Evolutionary conservation across 1,139 yeast species (phyloP).

Genomic region (Ashbya aceris): DNA sequence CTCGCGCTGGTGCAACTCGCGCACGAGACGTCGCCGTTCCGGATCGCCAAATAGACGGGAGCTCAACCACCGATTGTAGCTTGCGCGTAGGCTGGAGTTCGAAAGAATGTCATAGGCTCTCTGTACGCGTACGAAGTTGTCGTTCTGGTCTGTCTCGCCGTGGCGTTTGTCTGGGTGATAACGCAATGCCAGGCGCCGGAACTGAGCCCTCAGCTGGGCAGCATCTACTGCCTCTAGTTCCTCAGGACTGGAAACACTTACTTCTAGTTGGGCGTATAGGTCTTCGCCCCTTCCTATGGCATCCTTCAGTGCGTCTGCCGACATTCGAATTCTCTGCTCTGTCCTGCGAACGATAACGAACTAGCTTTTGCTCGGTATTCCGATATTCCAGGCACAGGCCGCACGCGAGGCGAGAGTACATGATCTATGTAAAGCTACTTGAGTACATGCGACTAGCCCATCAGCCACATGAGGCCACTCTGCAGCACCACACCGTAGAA

Average conservation of each 20-base stretch:
- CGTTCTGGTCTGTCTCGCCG: slow-evolving; percentile 52
- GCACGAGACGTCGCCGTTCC: slow-evolving; percentile 9
- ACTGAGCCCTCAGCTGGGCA: slow-evolving; percentile 67
- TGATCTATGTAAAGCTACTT: too few species aligned
- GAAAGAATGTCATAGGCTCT: slow-evolving; percentile 53
- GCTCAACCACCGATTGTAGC: slow-evolving; percentile 38
- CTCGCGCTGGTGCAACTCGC: slow-evolving; percentile 8
- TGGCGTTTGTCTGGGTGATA: slow-evolving; percentile 96
- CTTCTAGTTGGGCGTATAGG: slow-evolving; percentile 17
- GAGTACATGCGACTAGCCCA: slow-evolving; percentile 23
- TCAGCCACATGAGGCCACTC: slow-evolving; percentile 48
- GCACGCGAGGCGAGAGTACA: too few species aligned
- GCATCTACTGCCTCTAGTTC: slow-evolving; percentile 6
- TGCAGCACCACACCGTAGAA: slow-evolving; percentile 80
- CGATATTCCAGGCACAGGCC: too few species aligned
- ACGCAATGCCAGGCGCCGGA: slow-evolving; percentile 70
- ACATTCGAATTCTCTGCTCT: background rate
- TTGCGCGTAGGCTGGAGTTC: slow-evolving; percentile 44
- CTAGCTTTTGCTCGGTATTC: background rate
- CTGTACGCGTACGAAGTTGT: slow-evolving; percentile 49
- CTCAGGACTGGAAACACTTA: slow-evolving; percentile 5
- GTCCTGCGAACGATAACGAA: background rate
- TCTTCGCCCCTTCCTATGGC: background rate
- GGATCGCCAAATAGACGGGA: slow-evolving; percentile 5
- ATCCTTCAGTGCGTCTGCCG: background rate